A percentile compares a stretch with the other conserved stretches of the same genome.
phyloP scores from a whole-genome alignment of 495 filamentous ascomycete genomes.

The Hypoxylon rickii region DNA sequence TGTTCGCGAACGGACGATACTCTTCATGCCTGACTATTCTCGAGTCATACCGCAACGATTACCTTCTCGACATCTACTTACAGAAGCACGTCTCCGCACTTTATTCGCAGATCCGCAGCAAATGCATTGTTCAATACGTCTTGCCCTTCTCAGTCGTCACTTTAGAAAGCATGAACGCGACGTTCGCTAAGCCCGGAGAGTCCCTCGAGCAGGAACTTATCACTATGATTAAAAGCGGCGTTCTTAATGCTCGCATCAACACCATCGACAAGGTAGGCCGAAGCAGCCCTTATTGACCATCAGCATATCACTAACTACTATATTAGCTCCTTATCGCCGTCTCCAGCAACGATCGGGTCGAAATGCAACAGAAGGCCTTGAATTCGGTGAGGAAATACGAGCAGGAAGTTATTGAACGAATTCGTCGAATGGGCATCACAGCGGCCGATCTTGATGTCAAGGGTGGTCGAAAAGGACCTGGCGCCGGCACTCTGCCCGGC shows the following conservation, averaged over 20 bases:
- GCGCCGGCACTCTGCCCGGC: conserved; percentile 14
- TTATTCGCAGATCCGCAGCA: conserved; percentile 75
- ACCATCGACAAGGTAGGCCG: conserved; percentile 69
- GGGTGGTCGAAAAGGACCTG: conserved; percentile 27
- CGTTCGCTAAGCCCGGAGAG: conserved; percentile 61
- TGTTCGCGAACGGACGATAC: conserved; percentile 89
- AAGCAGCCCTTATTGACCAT: background rate
- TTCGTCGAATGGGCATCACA: conserved; percentile 74
- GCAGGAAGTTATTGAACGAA: conserved; percentile 69
- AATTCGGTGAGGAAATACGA: conserved; percentile 72
- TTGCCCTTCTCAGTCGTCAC: conserved; percentile 78
- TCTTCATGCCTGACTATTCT: conserved; percentile 80
- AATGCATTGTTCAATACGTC: conserved; percentile 91
- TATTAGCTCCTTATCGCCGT: conserved; percentile 69
- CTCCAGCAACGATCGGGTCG: conserved; percentile 62
- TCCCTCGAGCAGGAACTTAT: conserved; percentile 77
- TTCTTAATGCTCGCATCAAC: conserved; percentile 82
- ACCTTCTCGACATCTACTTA: conserved; percentile 86
- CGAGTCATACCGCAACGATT: conserved; percentile 80
- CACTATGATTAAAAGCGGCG: conserved; percentile 70
- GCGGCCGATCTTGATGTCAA: conserved; percentile 77
- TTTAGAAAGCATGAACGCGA: conserved; percentile 67
- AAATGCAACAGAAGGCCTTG: conserved; percentile 70
- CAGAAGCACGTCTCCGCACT: conserved; percentile 73
- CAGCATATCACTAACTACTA: conserved; percentile 4